A percentile compares a stretch with the other conserved stretches of the same genome.
Evolutionary conservation across 352 stramenopile species (phyloP).

Genomic region (Aphanomyces astaci): DNA sequence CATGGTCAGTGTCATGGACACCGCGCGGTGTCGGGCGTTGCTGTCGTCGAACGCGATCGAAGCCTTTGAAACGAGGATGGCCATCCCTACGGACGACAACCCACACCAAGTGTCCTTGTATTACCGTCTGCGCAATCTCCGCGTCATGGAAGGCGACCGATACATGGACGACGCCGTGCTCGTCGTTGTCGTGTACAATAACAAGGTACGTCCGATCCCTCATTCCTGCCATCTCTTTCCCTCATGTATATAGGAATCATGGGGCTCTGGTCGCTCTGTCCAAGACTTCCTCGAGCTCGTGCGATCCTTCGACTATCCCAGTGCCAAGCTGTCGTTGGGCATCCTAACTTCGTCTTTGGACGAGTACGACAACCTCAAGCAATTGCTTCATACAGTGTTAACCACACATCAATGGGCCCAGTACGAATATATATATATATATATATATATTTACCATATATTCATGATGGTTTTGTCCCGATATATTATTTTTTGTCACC

Average conservation of each 20-base stretch:
- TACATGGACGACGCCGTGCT: not conserved
- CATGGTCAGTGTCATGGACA: not conserved
- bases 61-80: not conserved
- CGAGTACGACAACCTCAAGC: conserved; percentile 29
- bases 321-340: conserved; percentile 29
- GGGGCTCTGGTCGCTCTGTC: conserved; percentile 26
- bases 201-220: not conserved
- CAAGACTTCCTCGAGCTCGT: conserved; percentile 33
- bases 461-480: too few species aligned
- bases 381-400: conserved; percentile 2
- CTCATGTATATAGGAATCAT: conserved; percentile 24
- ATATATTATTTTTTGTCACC: too few species aligned
- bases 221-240: not conserved
- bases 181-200: not conserved
- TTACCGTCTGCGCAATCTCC: not conserved
- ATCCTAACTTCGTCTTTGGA: conserved; percentile 32
- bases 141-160: not conserved
- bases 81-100: not conserved
- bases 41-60: not conserved
- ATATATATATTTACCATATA: not conserved
- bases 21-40: not conserved
- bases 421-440: not conserved
- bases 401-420: not conserved
- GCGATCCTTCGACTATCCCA: conserved; percentile 27
- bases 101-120: not conserved